A percentile compares a stretch with the other conserved stretches of the same genome.
phyloP scores from a whole-genome alignment of 495 filamentous ascomycete genomes.

The Podospora australis region DNA sequence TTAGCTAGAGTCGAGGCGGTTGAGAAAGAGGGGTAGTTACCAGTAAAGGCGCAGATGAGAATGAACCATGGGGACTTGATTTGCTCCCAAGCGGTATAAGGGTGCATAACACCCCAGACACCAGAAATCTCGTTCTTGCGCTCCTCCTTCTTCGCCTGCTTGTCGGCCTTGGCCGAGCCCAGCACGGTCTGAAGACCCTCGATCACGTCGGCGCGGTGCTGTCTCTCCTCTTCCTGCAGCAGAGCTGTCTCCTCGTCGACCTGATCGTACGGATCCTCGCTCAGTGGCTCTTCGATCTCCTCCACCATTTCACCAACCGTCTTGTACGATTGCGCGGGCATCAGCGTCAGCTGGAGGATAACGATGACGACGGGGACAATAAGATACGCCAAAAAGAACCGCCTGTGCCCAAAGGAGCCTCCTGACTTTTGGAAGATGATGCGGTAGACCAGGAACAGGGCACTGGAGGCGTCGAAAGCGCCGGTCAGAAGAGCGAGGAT shows the following conservation, averaged over 20 bases:
- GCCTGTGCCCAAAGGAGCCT: slow-evolving; percentile 54
- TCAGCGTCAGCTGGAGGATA: slow-evolving; percentile 61
- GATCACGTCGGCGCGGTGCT: slow-evolving; percentile 61
- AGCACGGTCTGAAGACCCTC: slow-evolving; percentile 70
- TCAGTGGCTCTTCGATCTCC: slow-evolving; percentile 51
- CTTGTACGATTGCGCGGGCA: slow-evolving; percentile 80
- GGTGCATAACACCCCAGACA: slow-evolving; percentile 87
- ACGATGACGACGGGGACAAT: slow-evolving; percentile 66
- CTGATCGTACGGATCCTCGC: slow-evolving; percentile 42
- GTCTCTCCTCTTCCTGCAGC: slow-evolving; percentile 55
- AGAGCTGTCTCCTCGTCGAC: slow-evolving; percentile 55
- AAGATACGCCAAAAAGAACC: slow-evolving; percentile 75
- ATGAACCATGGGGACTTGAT: slow-evolving; percentile 81
- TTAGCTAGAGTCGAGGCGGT: background rate
- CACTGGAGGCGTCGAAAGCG: slow-evolving; percentile 83
- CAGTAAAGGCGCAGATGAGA: slow-evolving; percentile 77
- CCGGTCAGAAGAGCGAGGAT: slow-evolving; percentile 82
- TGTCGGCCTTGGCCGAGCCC: slow-evolving; percentile 51
- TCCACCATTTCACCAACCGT: slow-evolving; percentile 77
- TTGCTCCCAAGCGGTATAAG: slow-evolving; percentile 62
- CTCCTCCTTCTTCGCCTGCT: slow-evolving; percentile 47
- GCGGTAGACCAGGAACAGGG: slow-evolving; percentile 82
- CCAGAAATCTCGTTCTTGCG: slow-evolving; percentile 58
- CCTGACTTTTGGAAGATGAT: slow-evolving; percentile 60
- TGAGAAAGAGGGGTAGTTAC: slow-evolving; percentile 8